phyloP scores from a whole-genome alignment of 2,329 filamentous ascomycete genomes.

The Venturia asperata region DNA sequence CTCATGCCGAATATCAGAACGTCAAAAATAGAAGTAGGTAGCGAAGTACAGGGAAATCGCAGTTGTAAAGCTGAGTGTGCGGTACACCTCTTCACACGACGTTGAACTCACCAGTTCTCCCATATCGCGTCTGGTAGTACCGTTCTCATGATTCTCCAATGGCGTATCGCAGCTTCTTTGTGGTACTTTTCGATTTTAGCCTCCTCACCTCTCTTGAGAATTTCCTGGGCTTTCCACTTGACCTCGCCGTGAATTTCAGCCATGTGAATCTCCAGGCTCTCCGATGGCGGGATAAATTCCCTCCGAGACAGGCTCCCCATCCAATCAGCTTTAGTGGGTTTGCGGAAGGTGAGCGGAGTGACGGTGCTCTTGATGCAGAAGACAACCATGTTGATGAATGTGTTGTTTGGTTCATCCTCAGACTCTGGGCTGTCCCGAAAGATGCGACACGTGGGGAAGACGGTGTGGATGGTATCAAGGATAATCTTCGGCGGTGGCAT shows the following conservation, averaged over 20 bases:
- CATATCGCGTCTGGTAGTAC: slow-evolving; percentile 73
- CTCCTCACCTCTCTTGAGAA: slow-evolving; percentile 59
- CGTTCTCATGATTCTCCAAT: slow-evolving; percentile 87
- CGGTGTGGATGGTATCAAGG: slow-evolving; percentile 69
- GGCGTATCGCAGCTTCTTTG: slow-evolving; percentile 66
- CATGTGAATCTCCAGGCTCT: slow-evolving; percentile 54
- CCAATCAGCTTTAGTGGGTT: slow-evolving; percentile 57
- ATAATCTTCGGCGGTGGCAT: slow-evolving; percentile 70
- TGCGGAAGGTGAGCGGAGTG: slow-evolving; percentile 56
- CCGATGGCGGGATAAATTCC: slow-evolving; percentile 62
- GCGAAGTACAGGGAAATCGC: neutral
- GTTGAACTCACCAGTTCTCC: slow-evolving; percentile 66
- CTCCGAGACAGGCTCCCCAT: slow-evolving; percentile 63
- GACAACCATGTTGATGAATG: slow-evolving; percentile 93
- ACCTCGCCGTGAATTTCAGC: slow-evolving; percentile 35
- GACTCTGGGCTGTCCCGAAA: slow-evolving; percentile 62
- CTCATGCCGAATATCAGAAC: neutral
- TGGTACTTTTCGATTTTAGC: slow-evolving; percentile 64
- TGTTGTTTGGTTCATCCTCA: slow-evolving; percentile 48
- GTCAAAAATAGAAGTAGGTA: neutral
- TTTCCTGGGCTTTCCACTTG: slow-evolving; percentile 37
- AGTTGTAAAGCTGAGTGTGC: neutral
- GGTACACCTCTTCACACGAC: neutral
- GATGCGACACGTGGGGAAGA: slow-evolving; percentile 85
- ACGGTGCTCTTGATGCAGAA: slow-evolving; percentile 68